Base-by-base conservation (phyloP, 192 early-diverging fungal genomes). In the Coemansia sp. region DNA sequence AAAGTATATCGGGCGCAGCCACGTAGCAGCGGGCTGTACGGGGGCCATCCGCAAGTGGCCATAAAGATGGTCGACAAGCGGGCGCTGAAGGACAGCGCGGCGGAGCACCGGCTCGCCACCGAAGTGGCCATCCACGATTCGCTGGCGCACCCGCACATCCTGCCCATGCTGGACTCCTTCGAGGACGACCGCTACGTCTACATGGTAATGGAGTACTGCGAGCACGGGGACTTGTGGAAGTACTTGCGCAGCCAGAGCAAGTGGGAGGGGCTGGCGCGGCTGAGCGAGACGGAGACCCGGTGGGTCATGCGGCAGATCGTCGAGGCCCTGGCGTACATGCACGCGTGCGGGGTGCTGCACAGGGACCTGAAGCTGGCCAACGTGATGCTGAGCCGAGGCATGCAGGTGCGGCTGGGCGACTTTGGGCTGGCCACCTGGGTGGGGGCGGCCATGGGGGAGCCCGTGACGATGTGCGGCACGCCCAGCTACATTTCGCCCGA, bases 401-500 rank as follows among this genome's bases (percentile, higher is more conserved):
- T 71, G 59, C 62, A 82, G 11, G 69, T 87, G 32, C 85, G 86
- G 69, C 79, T 91, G 31, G 85, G 80, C n/a, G 89, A 91, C 62
- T 91, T 91, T 69, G 89, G 89, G 5, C 61, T 90, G 38, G 89
- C 89, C 39, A 79, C 71, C 0, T 51, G 61, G 1, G 49, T 37
- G 37, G 82, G 83, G 42, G 52, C 62, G 11, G 32, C 53, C 1
- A 62, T 79, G 28, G 70, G 54, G 1, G 89, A 91, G 62, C 86
- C 88, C 38, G 80, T 83, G 48, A 89, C 87, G 0, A 74, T 89
- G 80, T 90, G 89, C 53, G 89, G 89, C 17, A 90, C 89, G 3
- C 87, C 87, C 12, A 89, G 85, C 53, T 90, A 90, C 62, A 89
- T 90, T 10, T 83, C 86, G 21, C 88, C 88, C 3, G 89, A 91